Evolutionary conservation across 2,329 filamentous ascomycete genomes (phyloP), one percentile per base, ranked within the genome.

Genomic region (Chalara sp.): DNA sequence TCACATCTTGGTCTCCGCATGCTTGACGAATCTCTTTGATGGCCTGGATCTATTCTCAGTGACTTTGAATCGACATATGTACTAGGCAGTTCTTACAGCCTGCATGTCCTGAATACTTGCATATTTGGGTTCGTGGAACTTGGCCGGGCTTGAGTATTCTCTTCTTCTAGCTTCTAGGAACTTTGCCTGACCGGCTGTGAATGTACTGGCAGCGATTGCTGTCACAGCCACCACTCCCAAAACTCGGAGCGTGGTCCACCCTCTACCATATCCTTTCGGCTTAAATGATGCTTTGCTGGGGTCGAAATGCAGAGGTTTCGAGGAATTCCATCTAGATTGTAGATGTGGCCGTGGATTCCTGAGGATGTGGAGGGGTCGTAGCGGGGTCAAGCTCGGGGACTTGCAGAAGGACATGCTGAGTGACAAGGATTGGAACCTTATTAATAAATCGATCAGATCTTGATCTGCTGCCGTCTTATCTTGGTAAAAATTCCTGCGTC

Each of bases 1-100:
- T 78, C 44, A 81, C 74, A 53, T 83, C 79, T 46, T 79, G 73
- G 12, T 70, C 61, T 60, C 45, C 67, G 65, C 50, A 76, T 74
- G 63, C 58, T 70, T 56, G 50, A 66, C 75, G 74, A 50, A 85
- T 83, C 55, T 80, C 75, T 42, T 65, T 61, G 43, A 83, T 66
- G 0, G 80, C 79, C 80, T 82, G 53, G 32, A 44, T 39, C 11
- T 29, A 45, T n/a, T 37, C 21, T 42, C 32, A 35, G 29, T 47
- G 35, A 41, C 47, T 44, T 37, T 50, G 12, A 28, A 12, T 21
- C 4, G 29, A n/a, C 40, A 40, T 32, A 35, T 35, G 32, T 33
- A 10, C 5, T 29, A 12, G 35, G 35, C 13, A 8, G n/a, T 28
- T 61, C 67, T 65, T 58, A 74, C 76, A 60, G 68, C 70, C 58